Percentiles rank a stretch among this genome's conserved stretches.
Evolutionary conservation across 2,329 filamentous ascomycete species (phyloP).

Genomic region (Aspergillus sojae): DNA sequence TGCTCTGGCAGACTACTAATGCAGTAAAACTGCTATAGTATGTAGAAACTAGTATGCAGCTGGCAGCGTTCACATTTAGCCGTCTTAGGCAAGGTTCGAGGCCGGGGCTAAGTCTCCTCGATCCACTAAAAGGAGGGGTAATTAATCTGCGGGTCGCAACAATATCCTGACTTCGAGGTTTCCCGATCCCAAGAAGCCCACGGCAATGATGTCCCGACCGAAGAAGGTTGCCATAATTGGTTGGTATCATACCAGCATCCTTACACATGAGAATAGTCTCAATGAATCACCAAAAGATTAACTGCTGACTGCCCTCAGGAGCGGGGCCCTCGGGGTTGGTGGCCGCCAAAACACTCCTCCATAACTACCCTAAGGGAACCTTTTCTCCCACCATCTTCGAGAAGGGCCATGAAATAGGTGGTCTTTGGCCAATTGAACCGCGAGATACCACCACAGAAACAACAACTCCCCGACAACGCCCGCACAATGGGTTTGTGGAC

Average conservation of each 20-base stretch:
- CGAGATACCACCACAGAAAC: conserved; percentile 46
- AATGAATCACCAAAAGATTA: background rate
- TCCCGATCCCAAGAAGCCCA: background rate
- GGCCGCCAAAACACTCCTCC: conserved; percentile 72
- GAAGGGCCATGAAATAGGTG: conserved; percentile 65
- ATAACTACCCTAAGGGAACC: conserved; percentile 54
- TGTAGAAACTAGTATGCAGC: background rate
- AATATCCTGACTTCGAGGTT: background rate
- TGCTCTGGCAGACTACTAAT: background rate
- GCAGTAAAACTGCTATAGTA: background rate
- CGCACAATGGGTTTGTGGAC: conserved; percentile 51
- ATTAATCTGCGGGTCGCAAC: background rate
- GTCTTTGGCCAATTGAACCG: conserved; percentile 70
- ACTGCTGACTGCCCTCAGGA: conserved; percentile 47
- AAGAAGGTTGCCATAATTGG: conserved; percentile 59
- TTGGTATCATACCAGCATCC: conserved; percentile 24
- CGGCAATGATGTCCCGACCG: conserved; percentile 22
- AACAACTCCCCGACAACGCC: too few species aligned
- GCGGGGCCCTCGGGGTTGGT: conserved; percentile 70
- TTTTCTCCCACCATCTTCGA: conserved; percentile 76
- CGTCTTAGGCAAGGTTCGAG: background rate
- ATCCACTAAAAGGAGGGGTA: conserved; percentile 6
- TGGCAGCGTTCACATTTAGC: background rate
- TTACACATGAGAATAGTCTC: background rate
- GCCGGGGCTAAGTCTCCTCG: background rate